A percentile compares a stretch with the other conserved stretches of the same genome.
These are phyloP conservation scores for Cercospora sojina DNA, from an alignment of 2,329 filamentous ascomycete genomes.

Conservation along the genomic window DNA sequence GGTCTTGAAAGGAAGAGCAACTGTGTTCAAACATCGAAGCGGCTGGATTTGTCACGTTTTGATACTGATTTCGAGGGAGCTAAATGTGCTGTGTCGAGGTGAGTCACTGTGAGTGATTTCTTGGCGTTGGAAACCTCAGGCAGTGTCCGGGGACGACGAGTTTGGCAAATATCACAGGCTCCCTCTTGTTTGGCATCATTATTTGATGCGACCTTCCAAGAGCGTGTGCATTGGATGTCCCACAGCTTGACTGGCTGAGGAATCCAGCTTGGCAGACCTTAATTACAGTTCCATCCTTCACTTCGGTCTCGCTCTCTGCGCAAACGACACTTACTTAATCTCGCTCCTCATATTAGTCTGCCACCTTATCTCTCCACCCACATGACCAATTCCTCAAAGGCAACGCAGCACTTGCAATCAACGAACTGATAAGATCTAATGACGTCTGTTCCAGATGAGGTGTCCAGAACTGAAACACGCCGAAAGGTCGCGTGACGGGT, in stretches of 20 bases:
- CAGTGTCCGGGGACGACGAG: neutral
- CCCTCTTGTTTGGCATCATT: too few relatives aligned
- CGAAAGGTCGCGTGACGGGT: neutral
- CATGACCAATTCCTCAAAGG: too few relatives aligned
- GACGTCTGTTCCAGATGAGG: neutral
- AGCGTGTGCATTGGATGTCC: neutral
- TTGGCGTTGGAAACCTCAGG: neutral
- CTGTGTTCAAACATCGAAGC: too few relatives aligned
- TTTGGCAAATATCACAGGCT: neutral
- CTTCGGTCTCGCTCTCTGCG: neutral
- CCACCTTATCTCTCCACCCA: too few relatives aligned
- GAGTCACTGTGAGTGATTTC: neutral
- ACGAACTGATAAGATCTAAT: neutral
- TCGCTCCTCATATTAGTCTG: too few relatives aligned
- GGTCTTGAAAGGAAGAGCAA: too few relatives aligned
- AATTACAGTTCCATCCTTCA: neutral
- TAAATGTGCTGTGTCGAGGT: neutral
- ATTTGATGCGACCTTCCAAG: too few relatives aligned
- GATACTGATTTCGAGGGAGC: neutral
- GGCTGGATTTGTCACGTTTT: too few relatives aligned
- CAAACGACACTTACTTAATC: neutral
- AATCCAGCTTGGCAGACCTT: neutral
- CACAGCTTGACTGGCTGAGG: neutral
- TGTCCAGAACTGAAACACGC: slow-evolving; percentile 2
- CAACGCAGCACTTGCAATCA: neutral